These are phyloP conservation scores for Boechera divaricarpa DNA, from an alignment of 345 rosid species.

Conservation along the genomic window DNA sequence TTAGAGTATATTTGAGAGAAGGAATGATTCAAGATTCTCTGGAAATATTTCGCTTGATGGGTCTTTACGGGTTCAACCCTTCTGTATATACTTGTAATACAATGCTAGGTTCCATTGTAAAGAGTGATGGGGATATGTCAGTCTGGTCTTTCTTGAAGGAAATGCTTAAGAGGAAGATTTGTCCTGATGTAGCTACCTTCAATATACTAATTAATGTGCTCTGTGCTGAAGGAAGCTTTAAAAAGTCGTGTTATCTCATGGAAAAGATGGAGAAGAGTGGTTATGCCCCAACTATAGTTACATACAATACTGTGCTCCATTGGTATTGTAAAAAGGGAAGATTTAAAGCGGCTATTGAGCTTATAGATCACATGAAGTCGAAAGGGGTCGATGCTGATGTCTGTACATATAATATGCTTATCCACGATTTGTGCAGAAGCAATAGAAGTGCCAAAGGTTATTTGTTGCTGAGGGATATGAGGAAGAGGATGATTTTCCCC, in stretches of 20 bases:
- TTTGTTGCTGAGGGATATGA: slow-evolving; percentile 79
- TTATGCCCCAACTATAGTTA: slow-evolving; percentile 69
- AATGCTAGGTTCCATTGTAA: slow-evolving; percentile 63
- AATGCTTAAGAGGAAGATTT: slow-evolving; percentile 70
- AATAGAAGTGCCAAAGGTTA: slow-evolving; percentile 79
- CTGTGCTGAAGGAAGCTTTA: slow-evolving; percentile 71
- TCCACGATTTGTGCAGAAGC: slow-evolving; percentile 77
- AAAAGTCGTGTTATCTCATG: slow-evolving; percentile 69
- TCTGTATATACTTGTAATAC: slow-evolving; percentile 74
- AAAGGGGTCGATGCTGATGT: slow-evolving; percentile 78
- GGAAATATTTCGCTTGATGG: slow-evolving; percentile 66
- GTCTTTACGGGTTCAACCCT: slow-evolving; percentile 67
- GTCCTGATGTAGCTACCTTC: slow-evolving; percentile 85
- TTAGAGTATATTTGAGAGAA: slow-evolving; percentile 66
- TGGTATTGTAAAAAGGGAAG: slow-evolving; percentile 82
- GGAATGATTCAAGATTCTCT: slow-evolving; percentile 67
- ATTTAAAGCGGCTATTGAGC: slow-evolving; percentile 65
- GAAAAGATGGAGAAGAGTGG: slow-evolving; percentile 84
- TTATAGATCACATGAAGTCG: slow-evolving; percentile 69
- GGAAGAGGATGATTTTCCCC: slow-evolving; percentile 66
- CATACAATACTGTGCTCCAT: slow-evolving; percentile 77
- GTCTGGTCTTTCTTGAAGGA: slow-evolving; percentile 76
- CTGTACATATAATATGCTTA: slow-evolving; percentile 80
- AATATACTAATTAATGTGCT: slow-evolving; percentile 75
- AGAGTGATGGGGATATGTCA: slow-evolving; percentile 51